Base-by-base conservation (phyloP, 495 filamentous ascomycete genomes). In the Geoglossum glabrum region DNA sequence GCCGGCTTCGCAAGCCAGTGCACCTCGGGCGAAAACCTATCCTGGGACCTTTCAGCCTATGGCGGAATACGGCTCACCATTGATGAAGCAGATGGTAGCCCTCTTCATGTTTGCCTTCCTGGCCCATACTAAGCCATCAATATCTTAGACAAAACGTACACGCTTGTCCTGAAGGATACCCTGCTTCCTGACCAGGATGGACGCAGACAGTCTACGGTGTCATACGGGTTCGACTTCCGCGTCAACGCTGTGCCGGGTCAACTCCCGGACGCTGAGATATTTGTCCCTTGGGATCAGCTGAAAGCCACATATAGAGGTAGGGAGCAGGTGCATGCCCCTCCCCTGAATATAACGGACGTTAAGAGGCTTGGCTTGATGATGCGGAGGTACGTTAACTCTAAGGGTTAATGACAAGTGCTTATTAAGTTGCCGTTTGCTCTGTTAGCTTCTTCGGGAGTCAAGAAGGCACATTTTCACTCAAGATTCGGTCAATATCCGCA, bases 1-100 rank as follows among this genome's bases (percentile, higher is more conserved):
- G 86, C 88, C 0, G 88, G 87, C 4, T 94, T 93, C 64, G 86
- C 87, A 0, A 82, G 78, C 0, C 85, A 90, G 61, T 78, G 83
- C 27, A 86, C 86, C 11, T 56, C 62, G 51, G 61, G 60, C 17
- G 64, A 68, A 21, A 60, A 67, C 46, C 47, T 28, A 13, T 55
- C 60, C 26, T 72, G 67, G 66, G 64, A 74, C 52, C 64, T 71
- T 1, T 64, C 64, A 2, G 43, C 47, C 9, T 69, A 68, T 58
- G 64, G 68, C 54, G 69, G 67, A 23, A 64, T 72, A 46, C 19
- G 54, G 49, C 47, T 72, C 13, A 33, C 62, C 5, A 59, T 70
- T 34, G 59, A 33, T 13, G 60, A 70, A 55, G 70, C 70, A 11
- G 71, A 71, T 59, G 62, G 71, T 64, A 62, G 46, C 60, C 61